phyloP scores from a whole-genome alignment of 768 basidiomycete species.

The Sarcodon sp. region DNA sequence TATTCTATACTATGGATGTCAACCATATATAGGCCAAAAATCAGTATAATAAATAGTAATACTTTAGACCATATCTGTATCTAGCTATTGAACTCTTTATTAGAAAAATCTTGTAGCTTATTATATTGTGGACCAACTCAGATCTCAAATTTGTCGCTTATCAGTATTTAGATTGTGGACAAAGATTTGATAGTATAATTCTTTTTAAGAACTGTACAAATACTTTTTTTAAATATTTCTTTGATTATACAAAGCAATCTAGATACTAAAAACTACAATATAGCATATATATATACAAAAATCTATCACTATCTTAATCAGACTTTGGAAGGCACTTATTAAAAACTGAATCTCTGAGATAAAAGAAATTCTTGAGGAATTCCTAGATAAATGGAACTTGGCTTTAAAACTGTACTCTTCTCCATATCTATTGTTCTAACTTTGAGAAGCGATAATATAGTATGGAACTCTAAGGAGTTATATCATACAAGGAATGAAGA shows the following conservation, averaged over 20 bases:
- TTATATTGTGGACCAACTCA: conserved; percentile 11
- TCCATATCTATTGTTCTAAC: too few relatives aligned
- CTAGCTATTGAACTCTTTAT: conserved; percentile 22
- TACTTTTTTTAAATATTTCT: conserved; percentile 17
- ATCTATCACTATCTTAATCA: conserved; percentile 28
- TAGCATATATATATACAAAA: conserved; percentile 30
- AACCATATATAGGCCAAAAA: conserved; percentile 24
- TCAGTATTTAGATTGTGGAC: conserved; percentile 4
- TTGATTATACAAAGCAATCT: conserved; percentile 30
- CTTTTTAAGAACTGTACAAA: background rate
- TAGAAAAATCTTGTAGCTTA: conserved; percentile 10
- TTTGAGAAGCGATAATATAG: too few relatives aligned
- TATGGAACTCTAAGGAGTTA: too few relatives aligned
- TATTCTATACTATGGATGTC: conserved; percentile 27
- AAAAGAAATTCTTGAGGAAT: too few relatives aligned
- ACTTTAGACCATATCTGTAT: conserved; percentile 25
- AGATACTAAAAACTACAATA: conserved; percentile 27
- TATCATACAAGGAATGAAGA: too few relatives aligned
- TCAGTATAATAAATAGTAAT: conserved; percentile 35
- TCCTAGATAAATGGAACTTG: too few relatives aligned
- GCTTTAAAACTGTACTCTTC: too few relatives aligned
- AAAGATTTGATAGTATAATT: background rate
- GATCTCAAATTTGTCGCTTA: conserved; percentile 5
- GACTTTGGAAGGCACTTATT: background rate
- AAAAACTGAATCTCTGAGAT: too few relatives aligned